Evolutionary conservation across 768 basidiomycete species (phyloP), one percentile per base, ranked within the genome.

Genomic region (Hericium erinaceus): DNA sequence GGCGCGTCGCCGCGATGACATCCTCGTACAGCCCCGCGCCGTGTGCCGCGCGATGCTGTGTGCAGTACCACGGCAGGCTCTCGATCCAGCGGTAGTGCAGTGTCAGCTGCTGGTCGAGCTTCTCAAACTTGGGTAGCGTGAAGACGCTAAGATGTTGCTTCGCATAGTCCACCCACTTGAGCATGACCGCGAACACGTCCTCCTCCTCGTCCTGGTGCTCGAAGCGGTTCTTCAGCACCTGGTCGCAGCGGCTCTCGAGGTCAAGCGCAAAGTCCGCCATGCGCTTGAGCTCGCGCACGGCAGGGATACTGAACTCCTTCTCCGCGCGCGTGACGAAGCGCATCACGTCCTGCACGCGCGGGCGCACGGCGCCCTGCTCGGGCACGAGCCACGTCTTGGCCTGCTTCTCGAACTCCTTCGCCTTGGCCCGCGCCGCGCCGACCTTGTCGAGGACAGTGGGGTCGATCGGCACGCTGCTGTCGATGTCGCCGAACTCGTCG

Each of bases 351-450:
- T 79, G 74, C 38, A 87, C 76, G 61, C 81, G 79, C 7, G 89
- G 87, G 62, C 79, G 83, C 13, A 73, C 68, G 3, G 78, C 75
- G 41, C 75, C 77, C 9, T 73, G 65, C 39, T 86, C 85, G 8
- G 81, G 80, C 15, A 75, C 70, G 41, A 92, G 69, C 85, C 89
- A 91, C 1, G 77, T 73, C 61, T 78, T 81, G 2, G 89, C 89
- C 63, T 87, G 84, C 72, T 83, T 85, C 69, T 92, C 89, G 67
- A 83, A 85, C 60, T 92, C 90, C 64, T 79, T 80, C 39, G 87
- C 91, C 67, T 86, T 87, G 39, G 74, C 77, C 48, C 83, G 80
- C 38, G 85, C 75, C 18, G 76, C 75, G 70, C 82, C 77, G 38
- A 95, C 70, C 33, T 84, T 80, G 57, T 84, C 82, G 48, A 87